These are phyloP conservation scores for Colletotrichum theobromicola DNA, from an alignment of 2,329 filamentous ascomycete genomes.

Conservation along the genomic window DNA sequence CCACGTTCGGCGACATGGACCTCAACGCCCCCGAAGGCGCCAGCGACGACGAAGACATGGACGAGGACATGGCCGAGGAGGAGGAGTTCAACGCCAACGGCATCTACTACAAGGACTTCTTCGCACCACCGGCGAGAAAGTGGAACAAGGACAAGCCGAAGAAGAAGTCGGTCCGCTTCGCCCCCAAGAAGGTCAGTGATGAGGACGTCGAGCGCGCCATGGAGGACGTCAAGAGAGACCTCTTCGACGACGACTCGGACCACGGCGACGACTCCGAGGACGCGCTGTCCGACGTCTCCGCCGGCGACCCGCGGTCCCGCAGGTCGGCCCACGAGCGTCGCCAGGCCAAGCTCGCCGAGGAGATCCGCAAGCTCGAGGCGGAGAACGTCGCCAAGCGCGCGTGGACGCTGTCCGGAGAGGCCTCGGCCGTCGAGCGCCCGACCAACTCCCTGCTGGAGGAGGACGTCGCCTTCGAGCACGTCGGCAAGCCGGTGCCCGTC, in stretches of 20 bases:
- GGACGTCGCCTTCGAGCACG: conserved; percentile 93
- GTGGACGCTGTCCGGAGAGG: conserved; percentile 91
- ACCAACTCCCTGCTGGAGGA: conserved; percentile 92
- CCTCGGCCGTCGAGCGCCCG: conserved; percentile 79
- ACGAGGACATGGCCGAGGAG: conserved; percentile 59
- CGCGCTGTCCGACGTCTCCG: conserved; percentile 69
- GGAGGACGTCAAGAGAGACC: conserved; percentile 83
- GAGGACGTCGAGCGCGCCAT: conserved; percentile 83
- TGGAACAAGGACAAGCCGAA: conserved; percentile 50
- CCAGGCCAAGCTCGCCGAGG: conserved; percentile 83
- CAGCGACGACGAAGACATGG: conserved; percentile 66
- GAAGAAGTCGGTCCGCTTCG: conserved; percentile 44
- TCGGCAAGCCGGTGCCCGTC: conserved; percentile 92
- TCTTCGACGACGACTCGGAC: conserved; percentile 82
- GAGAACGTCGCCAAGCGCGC: conserved; percentile 88
- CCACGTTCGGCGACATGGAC: conserved; percentile 83
- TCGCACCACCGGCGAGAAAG: conserved; percentile 82
- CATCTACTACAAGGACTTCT: conserved; percentile 92
- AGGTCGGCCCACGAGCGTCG: conserved; percentile 85
- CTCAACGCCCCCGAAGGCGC: conserved; percentile 75
- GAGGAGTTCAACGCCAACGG: conserved; percentile 78
- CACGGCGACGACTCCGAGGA: conserved; percentile 65
- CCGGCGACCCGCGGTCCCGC: conserved; percentile 73
- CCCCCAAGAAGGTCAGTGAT: conserved; percentile 55
- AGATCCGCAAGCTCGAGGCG: conserved; percentile 90